Percentiles rank a stretch among this genome's conserved stretches.
These are phyloP conservation scores for Trichoderma sp. DNA, from an alignment of 2,329 filamentous ascomycete genomes.

Conservation along the genomic window DNA sequence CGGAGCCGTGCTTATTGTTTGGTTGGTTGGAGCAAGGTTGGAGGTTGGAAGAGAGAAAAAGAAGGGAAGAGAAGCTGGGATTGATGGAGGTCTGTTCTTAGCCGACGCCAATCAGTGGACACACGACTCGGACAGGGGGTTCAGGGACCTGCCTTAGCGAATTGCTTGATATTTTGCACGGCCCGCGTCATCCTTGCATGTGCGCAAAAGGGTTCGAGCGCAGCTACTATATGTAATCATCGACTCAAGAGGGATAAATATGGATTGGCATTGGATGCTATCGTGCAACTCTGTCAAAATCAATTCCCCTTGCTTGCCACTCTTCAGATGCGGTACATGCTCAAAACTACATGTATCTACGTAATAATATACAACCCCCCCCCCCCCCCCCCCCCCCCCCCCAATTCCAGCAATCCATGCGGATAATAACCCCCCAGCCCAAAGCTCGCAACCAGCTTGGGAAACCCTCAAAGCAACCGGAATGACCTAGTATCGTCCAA, in stretches of 20 bases:
- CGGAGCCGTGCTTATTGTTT: neutral
- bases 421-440: neutral
- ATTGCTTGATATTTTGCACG: slow-evolving; percentile 2
- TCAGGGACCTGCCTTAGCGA: slow-evolving; percentile 9
- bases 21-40: neutral
- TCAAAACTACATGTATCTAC: neutral
- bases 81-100: neutral
- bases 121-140: neutral
- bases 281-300: neutral
- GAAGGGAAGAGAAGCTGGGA: neutral
- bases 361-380: neutral
- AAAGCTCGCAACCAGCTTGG: neutral
- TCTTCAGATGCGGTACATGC: neutral
- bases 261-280: neutral
- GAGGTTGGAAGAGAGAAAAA: neutral
- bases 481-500: slow-evolving; percentile 4
- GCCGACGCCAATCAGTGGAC: neutral
- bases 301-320: neutral
- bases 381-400: too few species aligned
- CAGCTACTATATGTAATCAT: neutral
- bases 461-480: neutral
- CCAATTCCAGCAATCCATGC: too few species aligned
- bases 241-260: neutral
- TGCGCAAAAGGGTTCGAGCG: neutral
- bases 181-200: slow-evolving; percentile 6